Conservation (phyloP, 495 filamentous ascomycete species). For the Aspergillus heteromorphus region DNA sequence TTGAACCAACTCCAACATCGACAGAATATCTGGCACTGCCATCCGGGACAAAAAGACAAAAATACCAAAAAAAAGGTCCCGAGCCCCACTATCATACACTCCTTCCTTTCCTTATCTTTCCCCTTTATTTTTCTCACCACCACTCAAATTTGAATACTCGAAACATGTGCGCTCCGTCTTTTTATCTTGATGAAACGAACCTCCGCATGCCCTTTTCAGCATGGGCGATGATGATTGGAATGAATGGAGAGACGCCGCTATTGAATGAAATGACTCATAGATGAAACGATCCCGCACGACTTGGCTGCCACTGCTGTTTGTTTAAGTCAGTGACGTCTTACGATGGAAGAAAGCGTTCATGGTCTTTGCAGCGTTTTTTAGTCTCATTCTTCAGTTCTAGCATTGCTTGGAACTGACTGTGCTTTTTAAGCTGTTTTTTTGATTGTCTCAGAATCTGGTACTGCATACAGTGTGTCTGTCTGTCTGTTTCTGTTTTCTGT, state of each 20-base stretch:
- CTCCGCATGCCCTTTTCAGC: not conserved
- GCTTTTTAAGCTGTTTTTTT: not conserved
- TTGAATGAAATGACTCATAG: slow-evolving; percentile 25
- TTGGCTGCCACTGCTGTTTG: slow-evolving; percentile 11
- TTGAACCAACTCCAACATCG: slow-evolving; percentile 2
- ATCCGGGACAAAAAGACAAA: not conserved
- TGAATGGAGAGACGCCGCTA: slow-evolving; percentile 23
- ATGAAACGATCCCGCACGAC: slow-evolving; percentile 15
- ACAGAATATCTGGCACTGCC: not conserved
- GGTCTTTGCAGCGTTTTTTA: slow-evolving; percentile 4
- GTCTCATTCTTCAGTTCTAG: not conserved
- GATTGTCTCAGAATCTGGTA: slow-evolving; percentile 1
- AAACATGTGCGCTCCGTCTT: slow-evolving; percentile 1
- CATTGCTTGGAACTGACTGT: not conserved
- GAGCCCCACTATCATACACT: not conserved
- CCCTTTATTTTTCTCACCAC: slow-evolving; percentile 1
- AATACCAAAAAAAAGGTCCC: not conserved
- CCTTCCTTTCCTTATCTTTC: slow-evolving; percentile 2
- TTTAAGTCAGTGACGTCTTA: slow-evolving; percentile 8
- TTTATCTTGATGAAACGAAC: slow-evolving; percentile 1
- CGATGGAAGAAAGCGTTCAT: slow-evolving; percentile 4
- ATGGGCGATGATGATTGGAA: slow-evolving; percentile 20
- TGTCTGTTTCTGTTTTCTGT: slow-evolving; percentile 9
- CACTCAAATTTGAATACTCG: not conserved
- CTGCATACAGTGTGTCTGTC: too few species aligned